Conservation (phyloP, 1,139 yeast species). For the Suhomyces choctaworum region DNA sequence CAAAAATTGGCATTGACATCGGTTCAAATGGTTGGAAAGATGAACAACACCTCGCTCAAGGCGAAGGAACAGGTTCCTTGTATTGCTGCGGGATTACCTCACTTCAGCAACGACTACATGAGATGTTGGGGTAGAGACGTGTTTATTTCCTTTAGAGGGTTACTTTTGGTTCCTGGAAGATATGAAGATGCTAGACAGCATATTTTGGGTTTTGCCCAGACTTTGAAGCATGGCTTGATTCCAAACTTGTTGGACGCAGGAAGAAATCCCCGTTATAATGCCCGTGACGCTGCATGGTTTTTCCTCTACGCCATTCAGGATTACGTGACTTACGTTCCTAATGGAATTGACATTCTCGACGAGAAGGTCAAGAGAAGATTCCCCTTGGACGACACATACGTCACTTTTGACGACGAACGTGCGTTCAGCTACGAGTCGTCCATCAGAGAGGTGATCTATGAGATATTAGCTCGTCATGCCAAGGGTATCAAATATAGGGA, state of each 20-base stretch:
- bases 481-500: constrained; percentile 84
- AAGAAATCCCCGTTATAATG: constrained; percentile 89
- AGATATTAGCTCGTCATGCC: constrained; percentile 84
- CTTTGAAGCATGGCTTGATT: constrained; percentile 91
- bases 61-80: constrained; percentile 68
- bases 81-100: constrained; percentile 96
- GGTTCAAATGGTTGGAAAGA: constrained; percentile 79
- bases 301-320: constrained; percentile 86
- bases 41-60: constrained; percentile 72
- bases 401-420: constrained; percentile 63
- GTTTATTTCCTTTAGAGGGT: constrained; percentile 81
- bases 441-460: constrained; percentile 76
- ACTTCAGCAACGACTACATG: constrained; percentile 87
- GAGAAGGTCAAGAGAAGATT: constrained; percentile 79
- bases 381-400: constrained; percentile 83
- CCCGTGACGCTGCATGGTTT: constrained; percentile 97
- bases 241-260: constrained; percentile 94
- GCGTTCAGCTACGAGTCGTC: constrained; percentile 76
- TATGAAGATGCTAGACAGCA: constrained; percentile 78
- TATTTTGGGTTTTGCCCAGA: constrained; percentile 83
- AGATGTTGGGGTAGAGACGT: constrained; percentile 99
- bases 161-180: constrained; percentile 75
- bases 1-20: constrained; percentile 81
- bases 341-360: constrained; percentile 65
- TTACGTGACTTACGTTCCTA: constrained; percentile 66